These are phyloP conservation scores for Cadophora luteo-olivacea DNA, from an alignment of 2,329 filamentous ascomycete species.

Conservation along the genomic window DNA sequence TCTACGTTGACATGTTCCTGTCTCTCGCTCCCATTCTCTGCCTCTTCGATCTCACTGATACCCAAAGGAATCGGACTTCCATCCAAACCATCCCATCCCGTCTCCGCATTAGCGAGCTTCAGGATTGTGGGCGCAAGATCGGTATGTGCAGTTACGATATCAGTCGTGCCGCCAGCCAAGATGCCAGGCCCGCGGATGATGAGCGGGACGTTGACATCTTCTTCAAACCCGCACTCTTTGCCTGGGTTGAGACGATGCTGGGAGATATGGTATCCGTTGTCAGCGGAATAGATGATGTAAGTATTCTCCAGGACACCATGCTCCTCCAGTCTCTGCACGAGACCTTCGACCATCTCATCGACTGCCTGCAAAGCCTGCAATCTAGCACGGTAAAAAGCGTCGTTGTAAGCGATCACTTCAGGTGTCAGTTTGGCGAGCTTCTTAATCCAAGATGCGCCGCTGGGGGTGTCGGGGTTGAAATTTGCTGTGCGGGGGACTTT, in stretches of 20 bases:
- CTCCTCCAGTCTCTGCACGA: conserved; percentile 52
- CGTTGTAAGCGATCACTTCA: conserved; percentile 53
- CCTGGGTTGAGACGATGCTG: conserved; percentile 58
- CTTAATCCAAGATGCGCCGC: conserved; percentile 56
- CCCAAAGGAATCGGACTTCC: conserved; percentile 51
- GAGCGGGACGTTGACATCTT: conserved; percentile 59
- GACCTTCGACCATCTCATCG: conserved; percentile 58
- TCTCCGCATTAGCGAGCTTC: conserved; percentile 45
- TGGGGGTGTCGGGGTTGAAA: conserved; percentile 67
- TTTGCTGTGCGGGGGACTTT: conserved; percentile 66
- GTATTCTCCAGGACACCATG: conserved; percentile 51
- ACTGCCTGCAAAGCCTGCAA: conserved; percentile 60
- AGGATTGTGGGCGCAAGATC: conserved; percentile 59
- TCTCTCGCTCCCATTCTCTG: conserved; percentile 39
- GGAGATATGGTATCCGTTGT: conserved; percentile 60
- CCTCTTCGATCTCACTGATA: conserved; percentile 30
- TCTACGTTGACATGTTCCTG: conserved; percentile 57
- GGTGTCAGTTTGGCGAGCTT: conserved; percentile 50
- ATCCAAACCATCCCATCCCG: conserved; percentile 54
- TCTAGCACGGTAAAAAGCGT: conserved; percentile 58
- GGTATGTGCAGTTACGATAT: conserved; percentile 60
- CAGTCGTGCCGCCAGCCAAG: conserved; percentile 43
- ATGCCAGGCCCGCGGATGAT: conserved; percentile 65
- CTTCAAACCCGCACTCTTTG: conserved; percentile 57
- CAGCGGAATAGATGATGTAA: conserved; percentile 65